Evolutionary conservation across 129 eudicot species (phyloP).

Genomic region (Centaurea solstitialis): DNA sequence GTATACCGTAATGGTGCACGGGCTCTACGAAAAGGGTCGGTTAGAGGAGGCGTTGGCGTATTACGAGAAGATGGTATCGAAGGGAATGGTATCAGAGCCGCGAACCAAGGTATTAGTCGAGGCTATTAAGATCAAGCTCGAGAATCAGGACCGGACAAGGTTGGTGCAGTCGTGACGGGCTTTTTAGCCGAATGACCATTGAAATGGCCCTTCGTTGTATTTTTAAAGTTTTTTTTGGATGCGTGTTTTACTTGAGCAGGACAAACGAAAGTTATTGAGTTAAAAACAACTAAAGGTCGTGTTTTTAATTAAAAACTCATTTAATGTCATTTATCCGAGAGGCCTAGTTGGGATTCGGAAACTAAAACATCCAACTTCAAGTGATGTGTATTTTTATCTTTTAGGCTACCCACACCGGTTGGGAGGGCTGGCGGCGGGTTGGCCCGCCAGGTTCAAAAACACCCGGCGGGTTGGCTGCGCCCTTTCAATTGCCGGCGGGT

Average conservation of each 20-base stretch:
- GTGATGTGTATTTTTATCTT: too few relatives aligned
- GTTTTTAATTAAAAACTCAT: too few relatives aligned
- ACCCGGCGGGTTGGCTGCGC: too few relatives aligned
- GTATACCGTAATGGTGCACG: slow-evolving; percentile 73
- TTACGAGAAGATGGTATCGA: slow-evolving; percentile 57
- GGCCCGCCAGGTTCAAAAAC: too few relatives aligned
- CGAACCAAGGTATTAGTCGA: slow-evolving; percentile 60
- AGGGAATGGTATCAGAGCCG: slow-evolving; percentile 76
- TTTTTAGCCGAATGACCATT: not conserved
- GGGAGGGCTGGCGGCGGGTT: too few relatives aligned
- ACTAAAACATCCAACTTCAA: too few relatives aligned
- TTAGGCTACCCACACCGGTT: too few relatives aligned
- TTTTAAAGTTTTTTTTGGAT: not conserved
- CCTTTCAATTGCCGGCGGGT: too few relatives aligned
- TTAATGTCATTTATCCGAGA: not conserved
- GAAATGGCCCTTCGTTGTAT: not conserved
- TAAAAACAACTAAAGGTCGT: too few relatives aligned
- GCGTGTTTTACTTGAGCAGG: not conserved
- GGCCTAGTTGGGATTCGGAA: too few relatives aligned
- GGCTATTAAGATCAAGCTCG: slow-evolving; percentile 50
- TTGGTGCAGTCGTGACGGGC: not conserved
- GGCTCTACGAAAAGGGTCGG: slow-evolving; percentile 57
- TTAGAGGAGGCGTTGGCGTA: slow-evolving; percentile 56
- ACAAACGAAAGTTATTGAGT: not conserved
- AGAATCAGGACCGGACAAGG: slow-evolving; percentile 10